Percentiles rank a stretch among this genome's conserved stretches.
These are phyloP conservation scores for Saprolegnia diclina DNA, from an alignment of 352 stramenopile genomes.

Conservation along the genomic window DNA sequence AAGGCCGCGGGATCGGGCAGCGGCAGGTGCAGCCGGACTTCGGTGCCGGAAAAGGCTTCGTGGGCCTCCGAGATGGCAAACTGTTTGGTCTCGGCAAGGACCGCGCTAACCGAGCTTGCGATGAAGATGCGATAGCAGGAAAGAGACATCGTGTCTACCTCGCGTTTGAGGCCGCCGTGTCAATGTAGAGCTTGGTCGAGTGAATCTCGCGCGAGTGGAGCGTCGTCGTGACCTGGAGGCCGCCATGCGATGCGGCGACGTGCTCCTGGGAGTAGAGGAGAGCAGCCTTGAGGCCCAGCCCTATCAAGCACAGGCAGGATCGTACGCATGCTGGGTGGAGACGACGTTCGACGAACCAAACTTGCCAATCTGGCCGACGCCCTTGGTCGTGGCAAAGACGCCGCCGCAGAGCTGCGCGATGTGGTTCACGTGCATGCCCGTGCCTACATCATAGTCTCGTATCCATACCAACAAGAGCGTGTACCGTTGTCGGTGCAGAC, in stretches of 20 bases:
- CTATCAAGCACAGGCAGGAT: conserved; percentile 21
- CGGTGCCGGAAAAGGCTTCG: conserved; percentile 65
- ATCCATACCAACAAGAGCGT: background rate
- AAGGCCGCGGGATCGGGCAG: conserved; percentile 35
- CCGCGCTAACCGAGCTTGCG: too few species aligned
- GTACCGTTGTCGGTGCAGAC: conserved; percentile 63
- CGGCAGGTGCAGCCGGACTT: conserved; percentile 64
- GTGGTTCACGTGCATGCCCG: conserved; percentile 56
- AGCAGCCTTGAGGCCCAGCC: conserved; percentile 68
- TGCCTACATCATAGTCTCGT: conserved; percentile 27
- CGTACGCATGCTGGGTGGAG: background rate
- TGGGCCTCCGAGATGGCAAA: conserved; percentile 59
- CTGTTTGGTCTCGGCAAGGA: conserved; percentile 51
- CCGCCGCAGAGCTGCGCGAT: conserved; percentile 60
- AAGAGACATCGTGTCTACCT: background rate
- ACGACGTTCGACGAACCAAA: background rate
- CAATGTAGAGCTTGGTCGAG: conserved; percentile 61
- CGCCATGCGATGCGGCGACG: conserved; percentile 28
- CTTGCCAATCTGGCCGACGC: conserved; percentile 54
- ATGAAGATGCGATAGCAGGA: background rate
- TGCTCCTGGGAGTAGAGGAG: conserved; percentile 67
- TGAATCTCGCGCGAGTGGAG: conserved; percentile 51
- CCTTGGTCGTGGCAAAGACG: conserved; percentile 65
- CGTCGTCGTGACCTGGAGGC: conserved; percentile 60
- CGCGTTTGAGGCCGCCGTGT: conserved; percentile 49